phyloP scores from a whole-genome alignment of 2,329 filamentous ascomycete species.

The Diaporthe eres region DNA sequence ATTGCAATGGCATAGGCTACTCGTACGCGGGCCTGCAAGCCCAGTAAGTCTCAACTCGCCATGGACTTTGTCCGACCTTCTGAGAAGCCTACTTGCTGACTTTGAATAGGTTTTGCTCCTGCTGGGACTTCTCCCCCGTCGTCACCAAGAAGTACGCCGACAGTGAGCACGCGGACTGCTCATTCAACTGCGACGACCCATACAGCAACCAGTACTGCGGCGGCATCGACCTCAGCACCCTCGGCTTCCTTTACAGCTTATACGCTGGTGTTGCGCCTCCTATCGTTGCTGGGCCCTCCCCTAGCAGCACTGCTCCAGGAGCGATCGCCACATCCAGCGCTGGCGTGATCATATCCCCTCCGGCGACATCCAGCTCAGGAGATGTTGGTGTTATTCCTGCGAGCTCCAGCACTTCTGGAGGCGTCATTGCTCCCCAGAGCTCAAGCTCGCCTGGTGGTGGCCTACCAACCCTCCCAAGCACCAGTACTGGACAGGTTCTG shows the following conservation, averaged over 20 bases:
- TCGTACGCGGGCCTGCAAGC: conserved; percentile 25
- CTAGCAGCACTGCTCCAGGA: neutral
- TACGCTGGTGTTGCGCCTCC: conserved; percentile 17
- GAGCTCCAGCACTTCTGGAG: neutral
- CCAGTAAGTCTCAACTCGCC: conserved; percentile 32
- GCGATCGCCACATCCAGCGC: neutral
- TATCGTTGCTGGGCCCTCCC: too few relatives aligned
- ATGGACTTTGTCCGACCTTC: neutral
- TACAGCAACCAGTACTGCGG: conserved; percentile 37
- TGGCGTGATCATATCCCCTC: neutral
- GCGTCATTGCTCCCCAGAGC: neutral
- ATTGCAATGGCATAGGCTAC: conserved; percentile 34
- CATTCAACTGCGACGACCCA: conserved; percentile 37
- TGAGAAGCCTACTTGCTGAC: neutral
- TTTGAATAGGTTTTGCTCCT: conserved; percentile 38
- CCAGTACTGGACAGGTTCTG: neutral
- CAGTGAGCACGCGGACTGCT: conserved; percentile 34
- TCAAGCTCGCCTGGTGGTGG: neutral
- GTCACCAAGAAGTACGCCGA: conserved; percentile 22
- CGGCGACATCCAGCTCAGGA: neutral
- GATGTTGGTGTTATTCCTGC: neutral
- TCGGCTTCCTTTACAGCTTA: conserved; percentile 40
- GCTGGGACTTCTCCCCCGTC: conserved; percentile 9
- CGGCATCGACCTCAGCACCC: conserved; percentile 31
- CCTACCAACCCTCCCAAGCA: neutral